These are phyloP conservation scores for Halophytophthora batemanensis DNA, from an alignment of 352 stramenopile species.

Conservation along the genomic window DNA sequence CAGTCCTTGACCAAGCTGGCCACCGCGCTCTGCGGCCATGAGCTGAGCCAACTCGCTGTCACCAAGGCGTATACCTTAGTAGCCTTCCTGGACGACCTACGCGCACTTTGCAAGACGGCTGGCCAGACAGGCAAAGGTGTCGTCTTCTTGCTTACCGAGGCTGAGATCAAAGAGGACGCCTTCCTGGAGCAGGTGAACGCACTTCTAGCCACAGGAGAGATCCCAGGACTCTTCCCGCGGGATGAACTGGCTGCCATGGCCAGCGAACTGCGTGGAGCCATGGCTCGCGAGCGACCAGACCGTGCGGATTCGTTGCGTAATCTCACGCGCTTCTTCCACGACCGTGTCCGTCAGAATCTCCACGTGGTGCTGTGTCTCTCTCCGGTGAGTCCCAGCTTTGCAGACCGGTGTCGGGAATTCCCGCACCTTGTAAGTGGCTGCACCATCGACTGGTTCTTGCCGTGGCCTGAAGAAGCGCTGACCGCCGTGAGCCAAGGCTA, in stretches of 20 bases:
- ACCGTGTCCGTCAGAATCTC: constrained; percentile 80
- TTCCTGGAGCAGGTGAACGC: constrained; percentile 90
- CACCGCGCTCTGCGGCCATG: constrained; percentile 68
- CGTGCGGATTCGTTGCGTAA: constrained; percentile 76
- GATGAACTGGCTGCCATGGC: constrained; percentile 88
- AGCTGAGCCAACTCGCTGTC: constrained; percentile 84
- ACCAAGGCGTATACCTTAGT: constrained; percentile 87
- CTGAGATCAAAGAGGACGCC: constrained; percentile 88
- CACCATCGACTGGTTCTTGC: constrained; percentile 90
- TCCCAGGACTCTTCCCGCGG: constrained; percentile 84
- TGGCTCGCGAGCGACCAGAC: constrained; percentile 67
- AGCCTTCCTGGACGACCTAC: constrained; percentile 87
- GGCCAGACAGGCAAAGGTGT: constrained; percentile 78
- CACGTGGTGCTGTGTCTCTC: constrained; percentile 88
- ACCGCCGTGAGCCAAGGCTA: constrained; percentile 79
- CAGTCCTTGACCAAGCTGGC: constrained; percentile 80
- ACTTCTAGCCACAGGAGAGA: constrained; percentile 76
- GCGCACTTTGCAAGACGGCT: constrained; percentile 77
- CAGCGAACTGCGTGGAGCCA: constrained; percentile 66
- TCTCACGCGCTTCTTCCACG: constrained; percentile 84
- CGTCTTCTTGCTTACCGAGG: constrained; percentile 86
- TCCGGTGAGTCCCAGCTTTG: constrained; percentile 75
- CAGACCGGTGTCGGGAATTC: constrained; percentile 83
- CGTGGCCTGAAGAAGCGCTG: constrained; percentile 87
- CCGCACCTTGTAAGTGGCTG: constrained; percentile 85